Evolutionary conservation across 352 stramenopile genomes (phyloP), one percentile per base, ranked within the genome.

Genomic region (Phytopythium montanum): DNA sequence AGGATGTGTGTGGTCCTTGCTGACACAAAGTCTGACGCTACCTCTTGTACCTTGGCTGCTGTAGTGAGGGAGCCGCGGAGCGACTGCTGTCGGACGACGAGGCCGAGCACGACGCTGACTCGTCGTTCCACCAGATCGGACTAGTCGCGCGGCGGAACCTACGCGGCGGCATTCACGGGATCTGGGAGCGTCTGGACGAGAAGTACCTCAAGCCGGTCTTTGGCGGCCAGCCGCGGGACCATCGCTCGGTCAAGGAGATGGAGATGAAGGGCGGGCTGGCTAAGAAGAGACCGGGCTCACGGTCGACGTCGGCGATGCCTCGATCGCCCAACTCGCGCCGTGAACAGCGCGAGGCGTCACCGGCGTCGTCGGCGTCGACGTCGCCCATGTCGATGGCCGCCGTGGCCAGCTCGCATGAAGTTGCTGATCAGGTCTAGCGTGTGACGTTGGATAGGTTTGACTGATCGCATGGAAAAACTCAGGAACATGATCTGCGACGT

Each of bases 201-300:
- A 80, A 78, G 61, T 89, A 89, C 50, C 62, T 92, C 29, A 92
- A 90, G 70, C 82, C 82, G 3, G 33, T 87, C 14, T 89, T 92
- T 60, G 82, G 82, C 23, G 79, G 79, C 18, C 64, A 63, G 57
- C 65, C 71, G 31, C 71, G 71, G 5, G 68, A 68, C 23, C 28
- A 72, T 19, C 61, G 65, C n/a, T 33, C 70, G 3, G 33, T 63
- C 57, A 56, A 54, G 44, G 68, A 70, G 26, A 53, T 59, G 45
- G 51, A 72, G 54, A 48, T 65, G 31, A 75, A 76, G 54, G 54
- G 46, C 28, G n/a, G 41, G 55, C 33, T 16, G 7, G 44, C 46
- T 21, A 46, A 54, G 31, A 16, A 25, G 46, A n/a, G n/a, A n/a
- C 31, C 23, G 8, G 31, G 19, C 13, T 50, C 14, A 25, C 25